Evolutionary conservation across 768 basidiomycete species (phyloP).

Genomic region (Russula sp.): DNA sequence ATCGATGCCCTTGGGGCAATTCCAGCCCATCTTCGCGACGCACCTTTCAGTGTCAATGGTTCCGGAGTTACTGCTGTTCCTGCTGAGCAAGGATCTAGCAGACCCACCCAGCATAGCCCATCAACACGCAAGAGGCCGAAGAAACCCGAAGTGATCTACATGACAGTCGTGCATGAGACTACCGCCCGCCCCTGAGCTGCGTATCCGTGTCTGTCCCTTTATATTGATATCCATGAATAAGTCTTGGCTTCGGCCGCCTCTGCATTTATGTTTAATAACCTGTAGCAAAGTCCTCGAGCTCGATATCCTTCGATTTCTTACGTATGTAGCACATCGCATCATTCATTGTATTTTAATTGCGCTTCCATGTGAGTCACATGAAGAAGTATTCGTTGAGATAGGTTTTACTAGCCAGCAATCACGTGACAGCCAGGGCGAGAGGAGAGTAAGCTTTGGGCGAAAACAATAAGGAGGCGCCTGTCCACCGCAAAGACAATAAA

Average conservation of each 20-base stretch:
- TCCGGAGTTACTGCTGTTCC: constrained; percentile 8
- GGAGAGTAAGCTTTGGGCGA: too few species aligned
- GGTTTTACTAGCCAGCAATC: background rate
- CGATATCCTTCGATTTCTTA: constrained; percentile 15
- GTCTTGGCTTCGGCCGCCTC: background rate
- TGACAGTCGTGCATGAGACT: constrained; percentile 30
- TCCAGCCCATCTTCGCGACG: constrained; percentile 19
- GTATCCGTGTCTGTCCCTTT: background rate
- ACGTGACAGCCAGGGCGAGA: background rate
- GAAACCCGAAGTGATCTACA: constrained; percentile 24
- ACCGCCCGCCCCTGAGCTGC: background rate
- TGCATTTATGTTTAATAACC: constrained; percentile 14
- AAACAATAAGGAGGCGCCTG: constrained; percentile 1
- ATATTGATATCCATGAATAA: background rate
- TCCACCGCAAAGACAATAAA: constrained; percentile 10
- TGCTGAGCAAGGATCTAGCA: constrained; percentile 2
- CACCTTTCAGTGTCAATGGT: constrained; percentile 14
- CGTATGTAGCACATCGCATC: constrained; percentile 23
- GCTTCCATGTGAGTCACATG: constrained; percentile 4
- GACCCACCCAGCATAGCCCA: background rate
- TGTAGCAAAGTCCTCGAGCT: constrained; percentile 25
- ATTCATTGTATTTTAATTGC: constrained; percentile 15
- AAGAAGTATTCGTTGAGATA: background rate
- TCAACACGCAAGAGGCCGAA: constrained; percentile 10
- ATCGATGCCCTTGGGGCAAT: constrained; percentile 25